phyloP scores from a whole-genome alignment of 1,139 yeast species.

The Pichia sp. region DNA sequence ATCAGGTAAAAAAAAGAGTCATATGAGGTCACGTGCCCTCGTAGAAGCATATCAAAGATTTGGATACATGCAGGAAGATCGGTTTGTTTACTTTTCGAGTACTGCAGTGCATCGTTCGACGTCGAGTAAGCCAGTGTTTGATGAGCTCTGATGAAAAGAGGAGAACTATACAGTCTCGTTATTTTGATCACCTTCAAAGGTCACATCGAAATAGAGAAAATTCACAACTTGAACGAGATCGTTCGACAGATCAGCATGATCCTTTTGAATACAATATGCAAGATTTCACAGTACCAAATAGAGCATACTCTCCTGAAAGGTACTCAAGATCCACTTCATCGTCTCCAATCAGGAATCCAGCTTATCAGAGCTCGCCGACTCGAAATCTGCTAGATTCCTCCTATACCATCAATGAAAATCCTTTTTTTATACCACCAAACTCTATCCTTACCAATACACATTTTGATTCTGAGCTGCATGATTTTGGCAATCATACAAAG shows the following conservation, averaged over 20 bases:
- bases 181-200: background rate
- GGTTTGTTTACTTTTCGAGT: too few relatives aligned
- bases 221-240: background rate
- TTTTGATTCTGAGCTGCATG: background rate
- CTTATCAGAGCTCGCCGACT: background rate
- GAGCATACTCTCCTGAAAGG: slow-evolving; percentile 14
- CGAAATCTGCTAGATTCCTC: background rate
- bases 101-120: too few relatives aligned
- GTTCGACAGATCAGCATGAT: background rate
- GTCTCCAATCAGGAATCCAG: slow-evolving; percentile 10
- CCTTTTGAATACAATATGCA: background rate
- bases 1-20: background rate
- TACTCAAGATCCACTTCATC: slow-evolving; percentile 12
- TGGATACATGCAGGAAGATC: too few relatives aligned
- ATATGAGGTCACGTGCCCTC: background rate
- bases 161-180: background rate
- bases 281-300: slow-evolving; percentile 2
- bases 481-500: background rate
- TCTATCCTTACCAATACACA: background rate
- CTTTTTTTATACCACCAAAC: slow-evolving; percentile 1
- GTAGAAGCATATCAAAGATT: too few relatives aligned
- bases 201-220: background rate
- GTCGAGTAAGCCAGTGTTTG: too few relatives aligned
- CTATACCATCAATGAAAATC: slow-evolving; percentile 1
- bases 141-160: background rate